Conservation (phyloP, 2,329 filamentous ascomycete genomes). For the Ramularia endophylla region DNA sequence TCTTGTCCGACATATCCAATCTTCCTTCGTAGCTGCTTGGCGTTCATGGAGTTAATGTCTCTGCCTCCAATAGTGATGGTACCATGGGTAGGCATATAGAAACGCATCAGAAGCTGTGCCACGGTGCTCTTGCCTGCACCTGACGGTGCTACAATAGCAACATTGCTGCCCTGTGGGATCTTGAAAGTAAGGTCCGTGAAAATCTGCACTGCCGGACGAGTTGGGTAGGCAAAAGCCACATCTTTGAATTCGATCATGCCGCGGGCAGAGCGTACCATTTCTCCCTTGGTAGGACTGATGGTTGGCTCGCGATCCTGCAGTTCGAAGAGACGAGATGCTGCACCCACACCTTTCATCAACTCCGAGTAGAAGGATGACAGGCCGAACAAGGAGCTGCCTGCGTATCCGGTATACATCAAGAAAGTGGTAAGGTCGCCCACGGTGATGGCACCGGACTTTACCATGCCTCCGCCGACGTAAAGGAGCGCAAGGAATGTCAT, state of each 20-base stretch:
- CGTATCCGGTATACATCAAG: constrained; percentile 94
- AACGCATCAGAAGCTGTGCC: constrained; percentile 80
- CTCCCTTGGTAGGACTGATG: constrained; percentile 80
- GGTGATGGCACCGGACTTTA: constrained; percentile 76
- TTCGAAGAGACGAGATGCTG: constrained; percentile 92
- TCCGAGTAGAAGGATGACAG: constrained; percentile 96
- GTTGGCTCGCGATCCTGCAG: constrained; percentile 83
- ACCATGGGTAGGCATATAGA: constrained; percentile 78
- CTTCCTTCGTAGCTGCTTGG: constrained; percentile 83
- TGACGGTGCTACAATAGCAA: constrained; percentile 93
- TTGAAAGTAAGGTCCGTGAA: constrained; percentile 86
- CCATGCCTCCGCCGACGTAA: constrained; percentile 84
- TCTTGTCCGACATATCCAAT: constrained; percentile 96
- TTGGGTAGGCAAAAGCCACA: constrained; percentile 87
- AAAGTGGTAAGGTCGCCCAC: constrained; percentile 94
- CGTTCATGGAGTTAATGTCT: constrained; percentile 81
- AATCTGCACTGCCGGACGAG: constrained; percentile 82
- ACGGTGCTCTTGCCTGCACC: constrained; percentile 97
- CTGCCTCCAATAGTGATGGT: constrained; percentile 75
- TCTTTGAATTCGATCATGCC: constrained; percentile 84
- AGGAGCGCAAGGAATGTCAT: constrained; percentile 91
- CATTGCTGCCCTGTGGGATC: constrained; percentile 88
- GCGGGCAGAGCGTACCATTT: constrained; percentile 72
- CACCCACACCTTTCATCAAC: constrained; percentile 97
- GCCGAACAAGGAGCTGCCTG: constrained; percentile 81